phyloP scores from a whole-genome alignment of 768 basidiomycete genomes.

The Cytidiella melzeri region DNA sequence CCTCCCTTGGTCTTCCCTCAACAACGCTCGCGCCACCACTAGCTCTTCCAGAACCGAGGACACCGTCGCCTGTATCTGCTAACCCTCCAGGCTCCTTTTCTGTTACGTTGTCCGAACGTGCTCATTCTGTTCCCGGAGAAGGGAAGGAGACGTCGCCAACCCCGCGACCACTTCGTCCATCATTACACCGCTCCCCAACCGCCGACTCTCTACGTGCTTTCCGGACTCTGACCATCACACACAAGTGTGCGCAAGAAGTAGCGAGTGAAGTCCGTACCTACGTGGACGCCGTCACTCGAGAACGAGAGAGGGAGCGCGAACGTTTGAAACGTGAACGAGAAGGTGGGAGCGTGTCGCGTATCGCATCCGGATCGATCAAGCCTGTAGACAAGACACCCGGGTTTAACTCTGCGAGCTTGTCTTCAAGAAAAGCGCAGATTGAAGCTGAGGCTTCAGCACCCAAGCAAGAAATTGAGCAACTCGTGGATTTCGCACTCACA shows the following conservation, averaged over 20 bases:
- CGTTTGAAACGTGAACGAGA: slow-evolving; percentile 64
- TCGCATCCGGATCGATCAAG: slow-evolving; percentile 1
- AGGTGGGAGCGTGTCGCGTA: slow-evolving; percentile 20
- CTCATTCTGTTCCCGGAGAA: not conserved
- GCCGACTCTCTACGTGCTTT: slow-evolving; percentile 30
- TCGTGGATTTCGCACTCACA: not conserved
- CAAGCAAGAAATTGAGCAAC: not conserved
- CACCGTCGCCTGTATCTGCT: slow-evolving; percentile 26
- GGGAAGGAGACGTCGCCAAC: not conserved
- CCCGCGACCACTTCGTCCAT: not conserved
- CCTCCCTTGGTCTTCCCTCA: not conserved
- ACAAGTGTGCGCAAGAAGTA: slow-evolving; percentile 43
- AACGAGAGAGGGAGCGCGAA: slow-evolving; percentile 74
- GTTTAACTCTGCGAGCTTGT: not conserved
- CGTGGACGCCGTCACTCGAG: slow-evolving; percentile 69
- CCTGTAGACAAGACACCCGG: not conserved
- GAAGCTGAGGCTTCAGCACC: not conserved
- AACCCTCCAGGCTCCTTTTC: slow-evolving; percentile 25
- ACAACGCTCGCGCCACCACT: not conserved
- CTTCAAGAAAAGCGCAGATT: not conserved
- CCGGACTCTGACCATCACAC: slow-evolving; percentile 41
- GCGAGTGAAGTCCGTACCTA: slow-evolving; percentile 61
- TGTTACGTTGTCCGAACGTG: slow-evolving; percentile 28
- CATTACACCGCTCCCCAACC: slow-evolving; percentile 10
- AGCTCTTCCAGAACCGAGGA: slow-evolving; percentile 4